phyloP scores from a whole-genome alignment of 345 rosid genomes.

The Arabis hirsuta region DNA sequence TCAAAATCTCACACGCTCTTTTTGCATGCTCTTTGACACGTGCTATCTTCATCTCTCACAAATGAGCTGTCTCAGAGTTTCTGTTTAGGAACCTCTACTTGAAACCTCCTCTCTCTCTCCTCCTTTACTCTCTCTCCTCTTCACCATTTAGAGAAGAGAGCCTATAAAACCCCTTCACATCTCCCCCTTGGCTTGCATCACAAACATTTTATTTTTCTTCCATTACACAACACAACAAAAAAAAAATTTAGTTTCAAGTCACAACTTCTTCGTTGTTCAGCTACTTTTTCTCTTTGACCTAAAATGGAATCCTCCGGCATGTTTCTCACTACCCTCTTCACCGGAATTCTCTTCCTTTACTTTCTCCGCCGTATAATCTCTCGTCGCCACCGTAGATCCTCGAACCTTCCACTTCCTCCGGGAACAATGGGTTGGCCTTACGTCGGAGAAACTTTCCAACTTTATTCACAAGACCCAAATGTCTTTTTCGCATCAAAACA shows the following conservation, averaged over 20 bases:
- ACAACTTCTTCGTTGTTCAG: constrained; percentile 41
- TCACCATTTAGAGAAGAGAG: constrained; percentile 8
- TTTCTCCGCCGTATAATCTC: constrained; percentile 46
- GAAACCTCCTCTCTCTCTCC: constrained; percentile 1
- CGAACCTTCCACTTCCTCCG: constrained; percentile 73
- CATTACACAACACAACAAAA: not conserved
- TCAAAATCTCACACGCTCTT: constrained; percentile 43
- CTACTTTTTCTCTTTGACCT: constrained; percentile 22
- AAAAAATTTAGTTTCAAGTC: not conserved
- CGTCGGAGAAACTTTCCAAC: constrained; percentile 83
- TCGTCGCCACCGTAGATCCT: constrained; percentile 28
- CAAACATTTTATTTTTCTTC: constrained; percentile 10
- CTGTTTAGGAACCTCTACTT: constrained; percentile 28
- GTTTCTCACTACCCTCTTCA: constrained; percentile 41
- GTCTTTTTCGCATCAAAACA: constrained; percentile 75
- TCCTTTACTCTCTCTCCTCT: constrained; percentile 9
- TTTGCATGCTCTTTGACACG: constrained; percentile 48
- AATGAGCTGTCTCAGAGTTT: constrained; percentile 45
- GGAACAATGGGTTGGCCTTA: constrained; percentile 89
- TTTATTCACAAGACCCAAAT: constrained; percentile 90
- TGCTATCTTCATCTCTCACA: constrained; percentile 40
- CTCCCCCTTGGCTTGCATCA: constrained; percentile 39
- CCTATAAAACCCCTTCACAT: constrained; percentile 46
- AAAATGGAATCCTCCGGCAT: constrained; percentile 50
- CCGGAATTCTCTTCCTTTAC: constrained; percentile 41